Conservation (phyloP, 768 basidiomycete species). For the Rhodosporidiobolus odoratus region DNA sequence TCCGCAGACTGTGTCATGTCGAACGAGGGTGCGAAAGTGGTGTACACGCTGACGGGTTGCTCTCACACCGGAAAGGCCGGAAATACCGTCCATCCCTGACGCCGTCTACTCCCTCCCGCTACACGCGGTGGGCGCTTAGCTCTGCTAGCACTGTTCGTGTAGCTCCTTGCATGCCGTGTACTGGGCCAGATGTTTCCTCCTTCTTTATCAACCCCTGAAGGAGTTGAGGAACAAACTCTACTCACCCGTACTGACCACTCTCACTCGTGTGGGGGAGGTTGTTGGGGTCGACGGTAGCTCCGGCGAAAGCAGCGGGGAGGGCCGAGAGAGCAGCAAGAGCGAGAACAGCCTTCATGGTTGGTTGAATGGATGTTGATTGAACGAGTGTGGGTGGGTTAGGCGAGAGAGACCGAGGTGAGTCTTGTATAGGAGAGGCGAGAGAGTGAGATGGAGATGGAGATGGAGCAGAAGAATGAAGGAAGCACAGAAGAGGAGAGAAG, state of each 20-base stretch:
- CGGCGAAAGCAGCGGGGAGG: neutral
- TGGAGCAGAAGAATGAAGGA: neutral
- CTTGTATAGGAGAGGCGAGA: neutral
- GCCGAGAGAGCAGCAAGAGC: neutral
- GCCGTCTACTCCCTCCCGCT: too few relatives aligned
- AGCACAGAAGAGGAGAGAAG: neutral
- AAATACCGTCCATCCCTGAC: too few relatives aligned
- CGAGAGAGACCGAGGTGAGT: conserved; percentile 1
- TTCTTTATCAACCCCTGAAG: too few relatives aligned
- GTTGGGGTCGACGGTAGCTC: conserved; percentile 22
- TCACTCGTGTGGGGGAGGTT: conserved; percentile 36
- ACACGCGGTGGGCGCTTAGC: too few relatives aligned
- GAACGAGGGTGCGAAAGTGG: too few relatives aligned
- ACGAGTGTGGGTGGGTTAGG: neutral
- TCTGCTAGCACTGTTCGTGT: too few relatives aligned
- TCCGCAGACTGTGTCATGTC: too few relatives aligned
- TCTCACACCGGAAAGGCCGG: too few relatives aligned
- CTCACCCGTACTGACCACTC: conserved; percentile 35
- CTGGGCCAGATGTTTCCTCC: neutral
- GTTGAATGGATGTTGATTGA: neutral
- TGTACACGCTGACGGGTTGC: too few relatives aligned
- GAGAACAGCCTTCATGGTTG: conserved; percentile 5
- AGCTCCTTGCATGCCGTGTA: too few relatives aligned
- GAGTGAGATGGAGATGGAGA: neutral
- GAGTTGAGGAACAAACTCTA: neutral